Percentiles rank a stretch among this genome's conserved stretches.
Conservation (phyloP, 2,329 filamentous ascomycete species). For the Botryotinia convoluta region DNA sequence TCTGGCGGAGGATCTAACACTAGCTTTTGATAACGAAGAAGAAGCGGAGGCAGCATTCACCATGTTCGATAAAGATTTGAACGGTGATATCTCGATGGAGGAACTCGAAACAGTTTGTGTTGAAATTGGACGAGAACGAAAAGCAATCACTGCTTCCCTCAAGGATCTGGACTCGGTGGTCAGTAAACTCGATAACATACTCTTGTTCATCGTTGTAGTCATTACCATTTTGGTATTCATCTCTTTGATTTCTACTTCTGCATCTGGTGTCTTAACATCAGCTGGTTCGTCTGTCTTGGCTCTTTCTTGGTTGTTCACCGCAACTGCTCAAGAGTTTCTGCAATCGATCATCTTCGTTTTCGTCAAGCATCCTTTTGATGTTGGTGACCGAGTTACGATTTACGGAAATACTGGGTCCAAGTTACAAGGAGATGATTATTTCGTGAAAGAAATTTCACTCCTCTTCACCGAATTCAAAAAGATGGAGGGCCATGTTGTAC, state of each 20-base stretch:
- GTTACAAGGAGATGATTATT: slow-evolving; percentile 86
- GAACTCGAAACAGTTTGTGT: slow-evolving; percentile 91
- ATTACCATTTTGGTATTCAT: slow-evolving; percentile 84
- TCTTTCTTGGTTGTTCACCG: slow-evolving; percentile 87
- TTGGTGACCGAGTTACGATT: slow-evolving; percentile 86
- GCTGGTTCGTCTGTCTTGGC: slow-evolving; percentile 85
- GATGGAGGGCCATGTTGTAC: slow-evolving; percentile 94
- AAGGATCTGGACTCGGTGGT: slow-evolving; percentile 96
- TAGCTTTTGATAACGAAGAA: slow-evolving; percentile 76
- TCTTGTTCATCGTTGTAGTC: slow-evolving; percentile 80
- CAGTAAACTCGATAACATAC: slow-evolving; percentile 81
- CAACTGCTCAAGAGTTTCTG: slow-evolving; percentile 90
- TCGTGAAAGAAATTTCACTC: slow-evolving; percentile 89
- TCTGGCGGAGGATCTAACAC: slow-evolving; percentile 70
- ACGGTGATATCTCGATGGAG: slow-evolving; percentile 93
- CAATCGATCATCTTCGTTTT: slow-evolving; percentile 95
- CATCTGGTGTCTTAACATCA: slow-evolving; percentile 86
- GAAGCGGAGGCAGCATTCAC: slow-evolving; percentile 85
- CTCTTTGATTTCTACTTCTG: slow-evolving; percentile 83
- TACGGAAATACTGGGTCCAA: slow-evolving; percentile 85
- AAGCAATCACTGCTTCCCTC: slow-evolving; percentile 89
- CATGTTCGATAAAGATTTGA: slow-evolving; percentile 96
- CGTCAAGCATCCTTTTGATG: slow-evolving; percentile 95
- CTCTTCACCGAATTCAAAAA: slow-evolving; percentile 98
- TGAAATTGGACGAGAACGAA: slow-evolving; percentile 90